A percentile compares a stretch with the other conserved stretches of the same genome.
phyloP scores from a whole-genome alignment of 202 grass and related monocot genomes.

The Zizania palustris region DNA sequence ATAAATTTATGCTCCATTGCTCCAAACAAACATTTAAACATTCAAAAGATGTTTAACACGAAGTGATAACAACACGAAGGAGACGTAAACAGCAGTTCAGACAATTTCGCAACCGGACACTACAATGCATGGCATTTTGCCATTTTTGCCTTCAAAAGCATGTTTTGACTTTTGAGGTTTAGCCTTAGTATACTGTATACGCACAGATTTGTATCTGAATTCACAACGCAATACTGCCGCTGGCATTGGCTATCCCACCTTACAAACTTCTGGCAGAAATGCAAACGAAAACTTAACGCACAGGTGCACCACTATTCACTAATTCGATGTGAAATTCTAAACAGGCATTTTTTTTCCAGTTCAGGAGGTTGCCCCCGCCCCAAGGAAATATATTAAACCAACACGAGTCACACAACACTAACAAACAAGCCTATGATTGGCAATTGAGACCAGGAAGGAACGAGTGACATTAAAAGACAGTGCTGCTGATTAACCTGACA shows the following conservation, averaged over 20 bases:
- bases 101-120: background rate
- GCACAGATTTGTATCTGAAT: background rate
- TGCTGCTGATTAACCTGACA: conserved; percentile 66
- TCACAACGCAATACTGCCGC: background rate
- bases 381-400: too few species aligned
- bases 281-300: background rate
- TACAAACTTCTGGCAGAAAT: background rate
- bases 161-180: background rate
- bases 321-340: background rate
- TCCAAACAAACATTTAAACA: background rate
- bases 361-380: background rate
- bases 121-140: background rate
- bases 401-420: background rate
- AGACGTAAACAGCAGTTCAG: background rate
- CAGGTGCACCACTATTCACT: background rate
- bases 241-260: background rate
- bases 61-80: background rate
- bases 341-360: background rate
- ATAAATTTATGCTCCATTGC: background rate
- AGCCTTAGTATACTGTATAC: background rate
- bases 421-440: background rate
- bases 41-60: background rate
- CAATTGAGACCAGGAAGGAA: conserved; percentile 19
- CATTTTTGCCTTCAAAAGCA: background rate
- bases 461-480: conserved; percentile 1